These are phyloP conservation scores for Teratosphaeria epicoccoides DNA, from an alignment of 2,329 filamentous ascomycete species.

Conservation along the genomic window DNA sequence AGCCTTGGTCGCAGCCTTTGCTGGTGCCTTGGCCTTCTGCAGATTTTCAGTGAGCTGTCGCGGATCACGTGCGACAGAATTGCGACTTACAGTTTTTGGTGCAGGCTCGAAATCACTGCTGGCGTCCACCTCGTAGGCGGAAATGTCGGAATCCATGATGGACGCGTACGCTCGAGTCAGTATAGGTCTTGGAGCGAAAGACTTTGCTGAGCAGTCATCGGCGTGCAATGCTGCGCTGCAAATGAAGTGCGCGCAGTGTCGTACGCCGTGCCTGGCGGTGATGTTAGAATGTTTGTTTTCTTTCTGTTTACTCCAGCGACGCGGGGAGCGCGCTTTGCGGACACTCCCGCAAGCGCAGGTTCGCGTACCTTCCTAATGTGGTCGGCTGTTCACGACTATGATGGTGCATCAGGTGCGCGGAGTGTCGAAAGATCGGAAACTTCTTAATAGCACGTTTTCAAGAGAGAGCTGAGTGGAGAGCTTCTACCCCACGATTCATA, in stretches of 20 bases:
- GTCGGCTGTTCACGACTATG: not conserved
- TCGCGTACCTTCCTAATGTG: not conserved
- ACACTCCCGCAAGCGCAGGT: not conserved
- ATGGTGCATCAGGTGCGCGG: too few relatives aligned
- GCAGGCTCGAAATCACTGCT: conserved; percentile 33
- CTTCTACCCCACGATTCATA: too few relatives aligned
- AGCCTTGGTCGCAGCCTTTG: conserved; percentile 17
- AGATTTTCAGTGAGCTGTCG: conserved; percentile 12
- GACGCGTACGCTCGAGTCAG: not conserved
- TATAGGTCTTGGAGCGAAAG: not conserved
- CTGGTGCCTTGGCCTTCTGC: conserved; percentile 19
- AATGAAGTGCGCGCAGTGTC: not conserved
- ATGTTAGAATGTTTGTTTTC: not conserved
- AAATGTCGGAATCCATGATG: conserved; percentile 31
- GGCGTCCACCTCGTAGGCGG: conserved; percentile 33
- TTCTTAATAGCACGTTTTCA: too few relatives aligned
- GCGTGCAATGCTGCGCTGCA: not conserved
- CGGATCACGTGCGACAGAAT: not conserved
- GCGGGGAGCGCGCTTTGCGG: not conserved
- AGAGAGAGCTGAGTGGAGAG: too few relatives aligned
- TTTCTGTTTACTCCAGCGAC: not conserved
- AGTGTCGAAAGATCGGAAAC: too few relatives aligned
- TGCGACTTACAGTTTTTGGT: conserved; percentile 17
- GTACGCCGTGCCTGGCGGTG: not conserved
- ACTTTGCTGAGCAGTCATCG: conserved; percentile 1